Evolutionary conservation across 495 filamentous ascomycete species (phyloP), one percentile per base, ranked within the genome.

Genomic region (Talaromyces ruber): DNA sequence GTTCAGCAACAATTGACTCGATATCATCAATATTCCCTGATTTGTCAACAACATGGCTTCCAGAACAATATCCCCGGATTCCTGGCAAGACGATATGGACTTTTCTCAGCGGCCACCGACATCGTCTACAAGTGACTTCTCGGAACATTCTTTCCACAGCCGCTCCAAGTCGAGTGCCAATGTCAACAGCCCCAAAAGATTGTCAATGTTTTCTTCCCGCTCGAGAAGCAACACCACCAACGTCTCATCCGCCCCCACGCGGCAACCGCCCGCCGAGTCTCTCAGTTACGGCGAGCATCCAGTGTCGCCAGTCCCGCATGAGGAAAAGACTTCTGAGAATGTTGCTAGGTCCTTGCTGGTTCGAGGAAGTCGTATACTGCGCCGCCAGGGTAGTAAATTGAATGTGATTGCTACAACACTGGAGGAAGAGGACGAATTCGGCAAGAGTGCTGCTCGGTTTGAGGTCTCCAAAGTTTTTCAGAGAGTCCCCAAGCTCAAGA

Each of bases 351-450:
- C 76, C 8, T 68, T 82, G 50, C 66, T 81, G 34, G 67, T 74
- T 47, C 78, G 79, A 39, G 79, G 79, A 2, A 81, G 80, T 43
- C 79, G 78, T n/a, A 77, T 83, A 34, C 69, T 83, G 24, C 78
- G 75, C 24, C 76, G 80, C 34, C 77, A 81, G 62, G 79, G 80
- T 1, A 83, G 80, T 65, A 81, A 79, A 58, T 74, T 79, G 64
- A 78, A 78, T 51, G 74, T 83, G 60, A 73, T 75, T 62, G 76
- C 76, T 55, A n/a, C 59, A 3, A 75, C 76, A 16, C 64, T 79
- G 65, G 72, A 78, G 57, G 76, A 80, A 68, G 79, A 76, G 25
- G 72, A 79, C 25, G 75, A 82, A 58, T 62, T 63, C 22, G 73
- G 72, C 54, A 75, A 71, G 25, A 75, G 69, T 62, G 58, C 72